Evolutionary conservation across 768 basidiomycete genomes (phyloP), one percentile per base, ranked within the genome.

Genomic region (Austroboletus festivus): DNA sequence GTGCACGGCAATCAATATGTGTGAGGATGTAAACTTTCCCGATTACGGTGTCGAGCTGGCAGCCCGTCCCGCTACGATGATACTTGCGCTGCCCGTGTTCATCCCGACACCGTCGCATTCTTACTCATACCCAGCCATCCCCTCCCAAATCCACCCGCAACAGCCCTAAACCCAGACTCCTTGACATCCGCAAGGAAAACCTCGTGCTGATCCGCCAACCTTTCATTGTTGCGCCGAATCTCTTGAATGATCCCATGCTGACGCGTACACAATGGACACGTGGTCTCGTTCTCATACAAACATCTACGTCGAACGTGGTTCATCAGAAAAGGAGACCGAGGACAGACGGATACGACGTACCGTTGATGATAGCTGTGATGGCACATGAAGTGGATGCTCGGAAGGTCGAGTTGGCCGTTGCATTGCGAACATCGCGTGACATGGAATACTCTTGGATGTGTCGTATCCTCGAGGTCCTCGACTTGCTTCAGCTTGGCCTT

Each of bases 341-440:
- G 6, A 37, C 16, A 18, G 3, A 18, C 3, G 23, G 24, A 21
- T 9, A 30, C 30, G 28, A 63, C 69, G 38, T 45, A 90, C 91
- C 93, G 77, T 63, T 95, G 92, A 64, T 99, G 96, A 71, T 91
- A 98, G 52, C 90, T 93, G 64, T 98, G 96, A 59, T 86, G 85
- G 68, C 95, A 99, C 95, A 98, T 96, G 62, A 97, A 98, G 67
- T 98, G 94, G 6, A 98, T 77, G 54, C 82, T 87, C 0, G 96
- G 95, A 10, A 97, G 79, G 64, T 97, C 94, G 51, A 98, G 80
- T 57, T 89, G 90, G 1, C 86, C 90, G 15, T 84, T 79, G 65
- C 96, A 98, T 4, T 85, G 79, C 19, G 94, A 86, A 67, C 96
- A 98, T 35, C 93, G 77, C 8, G 93, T 94, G 51, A 95, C 89